These are phyloP conservation scores for Fusarium sp. DNA, from an alignment of 2,329 filamentous ascomycete genomes.

Conservation along the genomic window DNA sequence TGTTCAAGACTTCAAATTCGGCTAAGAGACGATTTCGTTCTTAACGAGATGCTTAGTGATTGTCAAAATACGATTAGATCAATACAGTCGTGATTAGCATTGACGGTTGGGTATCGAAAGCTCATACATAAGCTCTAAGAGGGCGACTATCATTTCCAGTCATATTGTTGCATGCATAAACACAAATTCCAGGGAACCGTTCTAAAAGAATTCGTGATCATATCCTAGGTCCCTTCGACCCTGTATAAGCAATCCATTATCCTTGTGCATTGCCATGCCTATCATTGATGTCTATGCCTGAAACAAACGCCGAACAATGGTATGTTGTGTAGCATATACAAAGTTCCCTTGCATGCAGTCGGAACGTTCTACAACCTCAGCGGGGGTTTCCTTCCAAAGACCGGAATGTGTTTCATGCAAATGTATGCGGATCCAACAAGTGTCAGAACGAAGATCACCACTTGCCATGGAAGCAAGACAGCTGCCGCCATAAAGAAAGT, in stretches of 20 bases:
- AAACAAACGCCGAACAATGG: constrained; percentile 49
- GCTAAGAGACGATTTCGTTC: neutral
- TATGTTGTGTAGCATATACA: constrained; percentile 41
- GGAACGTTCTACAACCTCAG: constrained; percentile 43
- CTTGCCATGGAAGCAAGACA: constrained; percentile 59
- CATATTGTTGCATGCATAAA: constrained; percentile 29
- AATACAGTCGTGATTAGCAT: neutral
- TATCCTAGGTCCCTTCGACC: constrained; percentile 11
- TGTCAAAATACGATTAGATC: neutral
- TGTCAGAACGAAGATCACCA: constrained; percentile 53
- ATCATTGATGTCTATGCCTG: constrained; percentile 32
- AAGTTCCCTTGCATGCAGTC: constrained; percentile 15
- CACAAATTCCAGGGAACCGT: constrained; percentile 27
- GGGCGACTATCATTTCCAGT: constrained; percentile 34
- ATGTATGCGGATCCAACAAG: constrained; percentile 55
- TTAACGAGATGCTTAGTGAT: neutral
- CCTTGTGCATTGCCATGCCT: constrained; percentile 11
- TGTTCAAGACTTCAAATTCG: neutral
- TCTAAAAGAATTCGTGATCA: constrained; percentile 31
- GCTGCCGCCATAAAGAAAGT: constrained; percentile 56
- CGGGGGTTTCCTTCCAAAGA: constrained; percentile 36
- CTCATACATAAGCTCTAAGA: neutral
- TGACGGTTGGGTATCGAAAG: neutral
- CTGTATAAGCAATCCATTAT: constrained; percentile 9
- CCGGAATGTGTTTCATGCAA: constrained; percentile 49